Evolutionary conservation across 345 rosid species (phyloP), one percentile per base, ranked within the genome.

Genomic region (Jatropha curcas): DNA sequence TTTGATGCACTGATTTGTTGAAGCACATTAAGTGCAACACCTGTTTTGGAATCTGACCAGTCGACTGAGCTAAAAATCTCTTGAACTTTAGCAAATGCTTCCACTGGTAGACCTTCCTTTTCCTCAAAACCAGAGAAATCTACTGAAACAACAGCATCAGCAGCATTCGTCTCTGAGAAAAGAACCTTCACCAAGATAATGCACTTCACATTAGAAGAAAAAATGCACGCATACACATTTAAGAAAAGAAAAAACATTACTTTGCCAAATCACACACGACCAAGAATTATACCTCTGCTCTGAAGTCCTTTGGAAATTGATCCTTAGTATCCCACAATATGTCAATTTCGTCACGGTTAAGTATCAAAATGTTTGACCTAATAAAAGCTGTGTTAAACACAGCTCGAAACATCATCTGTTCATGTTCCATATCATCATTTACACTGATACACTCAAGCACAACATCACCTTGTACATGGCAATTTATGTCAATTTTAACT

Each of bases 351-450:
- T 94, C 97, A 62, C 86, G 90, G 66, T 89, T 94, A 57, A 94
- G 92, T 87, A 94, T 94, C 87, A 94, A 84, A 74, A 94, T 94
- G 58, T 94, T 94, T 73, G 98, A 92, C 80, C 97, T 85, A 61
- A 94, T 92, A 81, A 94, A 92, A 64, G 97, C 93, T 11, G 97
- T 90, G 81, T 94, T 94, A 81, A 92, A 92, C 83, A 90, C 96
- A 75, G 82, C 88, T 60, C 95, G 86, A 77, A 92, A 94, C 87
- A 92, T 84, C 90, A 92, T 89, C 73, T 72, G 84, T 75, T 92
- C 97, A 73, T 57, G 83, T 76, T 86, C 90, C 93, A 87, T 76
- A 81, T 90, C 97, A 69, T 87, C 91, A 56, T 80, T 80, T 80
- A 92, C 84, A 87, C 83, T 89, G 78, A 89, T 85, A 82, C 97